Conservation (phyloP, 176 grass and related monocot species). For the Alloteropsis semialata region DNA sequence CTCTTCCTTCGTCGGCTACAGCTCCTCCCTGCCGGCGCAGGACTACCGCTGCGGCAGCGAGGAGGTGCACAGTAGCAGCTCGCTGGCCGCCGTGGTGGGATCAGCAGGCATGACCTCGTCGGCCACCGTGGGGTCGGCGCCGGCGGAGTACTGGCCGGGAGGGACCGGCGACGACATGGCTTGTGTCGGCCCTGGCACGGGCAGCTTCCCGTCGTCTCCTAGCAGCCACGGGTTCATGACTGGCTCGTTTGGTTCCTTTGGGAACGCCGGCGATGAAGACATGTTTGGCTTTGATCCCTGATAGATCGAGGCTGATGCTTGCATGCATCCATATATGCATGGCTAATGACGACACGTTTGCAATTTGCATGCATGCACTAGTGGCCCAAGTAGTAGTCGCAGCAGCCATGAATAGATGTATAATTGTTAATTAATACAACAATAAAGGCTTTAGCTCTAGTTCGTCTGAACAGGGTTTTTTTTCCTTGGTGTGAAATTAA, state of each 20-base stretch:
- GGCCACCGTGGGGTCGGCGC: slow-evolving; percentile 36
- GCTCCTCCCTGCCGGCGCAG: slow-evolving; percentile 7
- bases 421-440: neutral
- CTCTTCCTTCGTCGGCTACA: neutral
- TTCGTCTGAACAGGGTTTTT: neutral
- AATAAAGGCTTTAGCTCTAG: neutral
- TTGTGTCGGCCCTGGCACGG: neutral
- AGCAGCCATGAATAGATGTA: neutral
- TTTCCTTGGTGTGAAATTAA: neutral
- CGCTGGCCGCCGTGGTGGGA: slow-evolving; percentile 22
- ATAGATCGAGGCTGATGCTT: slow-evolving; percentile 12
- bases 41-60: slow-evolving; percentile 24
- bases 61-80: slow-evolving; percentile 40
- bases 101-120: neutral
- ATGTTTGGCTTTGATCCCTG: slow-evolving; percentile 20
- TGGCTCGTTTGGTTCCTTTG: slow-evolving; percentile 25
- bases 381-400: neutral
- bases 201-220: slow-evolving; percentile 47
- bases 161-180: neutral
- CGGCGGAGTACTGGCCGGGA: slow-evolving; percentile 1
- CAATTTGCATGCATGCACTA: neutral
- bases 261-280: slow-evolving; percentile 20
- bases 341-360: neutral
- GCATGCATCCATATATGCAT: neutral
- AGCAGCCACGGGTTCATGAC: slow-evolving; percentile 40